phyloP scores from a whole-genome alignment of 176 grass and related monocot genomes.

The Microstegium vimineum region DNA sequence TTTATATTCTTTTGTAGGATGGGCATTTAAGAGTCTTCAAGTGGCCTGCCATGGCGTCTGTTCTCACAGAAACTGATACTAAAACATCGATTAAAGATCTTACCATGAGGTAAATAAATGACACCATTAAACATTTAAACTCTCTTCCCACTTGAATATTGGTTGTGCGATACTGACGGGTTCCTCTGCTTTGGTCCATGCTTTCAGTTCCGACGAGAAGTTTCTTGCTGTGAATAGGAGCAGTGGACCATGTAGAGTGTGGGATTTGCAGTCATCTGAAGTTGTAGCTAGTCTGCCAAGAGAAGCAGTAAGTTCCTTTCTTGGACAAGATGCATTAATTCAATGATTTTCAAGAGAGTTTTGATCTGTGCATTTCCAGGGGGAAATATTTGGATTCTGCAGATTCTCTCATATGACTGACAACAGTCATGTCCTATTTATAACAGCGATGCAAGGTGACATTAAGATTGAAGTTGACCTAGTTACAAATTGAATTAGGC shows the following conservation, averaged over 20 bases:
- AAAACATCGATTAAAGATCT: slow-evolving; percentile 85
- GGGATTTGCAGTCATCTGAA: slow-evolving; percentile 67
- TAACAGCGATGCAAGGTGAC: slow-evolving; percentile 78
- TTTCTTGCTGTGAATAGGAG: slow-evolving; percentile 76
- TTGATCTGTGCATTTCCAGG: slow-evolving; percentile 56
- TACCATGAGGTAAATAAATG: slow-evolving; percentile 61
- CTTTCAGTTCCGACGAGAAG: slow-evolving; percentile 67
- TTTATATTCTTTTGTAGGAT: slow-evolving; percentile 43
- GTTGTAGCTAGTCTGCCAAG: slow-evolving; percentile 66
- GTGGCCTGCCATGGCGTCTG: slow-evolving; percentile 72
- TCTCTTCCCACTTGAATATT: slow-evolving; percentile 15
- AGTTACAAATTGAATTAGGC: slow-evolving; percentile 12
- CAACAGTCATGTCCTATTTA: slow-evolving; percentile 51
- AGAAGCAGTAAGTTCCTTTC: slow-evolving; percentile 57
- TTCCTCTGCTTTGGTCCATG: slow-evolving; percentile 3
- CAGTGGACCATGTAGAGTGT: slow-evolving; percentile 77
- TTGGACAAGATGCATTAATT: background rate
- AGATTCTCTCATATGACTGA: slow-evolving; percentile 53
- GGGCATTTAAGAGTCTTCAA: slow-evolving; percentile 88
- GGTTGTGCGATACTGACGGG: slow-evolving; percentile 14
- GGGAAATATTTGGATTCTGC: slow-evolving; percentile 91
- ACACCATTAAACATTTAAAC: background rate
- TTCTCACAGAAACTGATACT: slow-evolving; percentile 65
- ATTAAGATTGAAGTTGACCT: slow-evolving; percentile 28
- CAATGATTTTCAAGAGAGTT: slow-evolving; percentile 10